These are phyloP conservation scores for Sugiyamaella valdiviana DNA, from an alignment of 805 yeast species.

Conservation along the genomic window DNA sequence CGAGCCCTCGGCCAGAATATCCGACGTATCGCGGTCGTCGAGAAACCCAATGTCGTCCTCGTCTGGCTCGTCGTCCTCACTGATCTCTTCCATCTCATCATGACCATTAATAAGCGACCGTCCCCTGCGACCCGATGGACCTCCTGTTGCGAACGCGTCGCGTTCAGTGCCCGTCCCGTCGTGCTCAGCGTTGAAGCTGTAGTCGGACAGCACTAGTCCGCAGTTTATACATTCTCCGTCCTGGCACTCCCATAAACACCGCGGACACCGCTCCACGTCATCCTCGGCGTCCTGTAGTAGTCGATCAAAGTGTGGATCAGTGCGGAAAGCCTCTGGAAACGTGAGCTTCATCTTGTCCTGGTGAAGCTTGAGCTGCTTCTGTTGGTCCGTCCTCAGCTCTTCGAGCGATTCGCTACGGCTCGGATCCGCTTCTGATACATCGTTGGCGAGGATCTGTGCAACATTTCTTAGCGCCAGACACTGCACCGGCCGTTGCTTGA, in stretches of 20 bases:
- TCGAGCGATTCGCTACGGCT: conserved; percentile 1
- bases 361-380: conserved; percentile 6
- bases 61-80: conserved; percentile 42
- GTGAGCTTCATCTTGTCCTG: conserved; percentile 24
- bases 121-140: too few species aligned
- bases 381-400: conserved; percentile 6
- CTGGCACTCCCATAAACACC: conserved; percentile 66
- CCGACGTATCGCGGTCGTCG: conserved; percentile 34
- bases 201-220: conserved; percentile 31
- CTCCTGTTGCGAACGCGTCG: too few species aligned
- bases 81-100: conserved; percentile 4
- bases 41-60: conserved; percentile 55
- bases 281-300: conserved; percentile 51
- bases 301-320: conserved; percentile 26
- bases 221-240: conserved; percentile 53
- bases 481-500: conserved; percentile 12
- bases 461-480: conserved; percentile 11
- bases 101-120: conserved; percentile 5
- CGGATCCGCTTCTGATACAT: conserved; percentile 5
- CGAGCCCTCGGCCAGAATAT: conserved; percentile 47
- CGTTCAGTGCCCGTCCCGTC: too few species aligned
- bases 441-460: conserved; percentile 5
- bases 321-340: conserved; percentile 43
- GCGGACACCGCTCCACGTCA: conserved; percentile 59
- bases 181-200: too few species aligned